These are phyloP conservation scores for Inonotus obliquus DNA, from an alignment of 1,284 basidiomycete genomes.

Conservation along the genomic window DNA sequence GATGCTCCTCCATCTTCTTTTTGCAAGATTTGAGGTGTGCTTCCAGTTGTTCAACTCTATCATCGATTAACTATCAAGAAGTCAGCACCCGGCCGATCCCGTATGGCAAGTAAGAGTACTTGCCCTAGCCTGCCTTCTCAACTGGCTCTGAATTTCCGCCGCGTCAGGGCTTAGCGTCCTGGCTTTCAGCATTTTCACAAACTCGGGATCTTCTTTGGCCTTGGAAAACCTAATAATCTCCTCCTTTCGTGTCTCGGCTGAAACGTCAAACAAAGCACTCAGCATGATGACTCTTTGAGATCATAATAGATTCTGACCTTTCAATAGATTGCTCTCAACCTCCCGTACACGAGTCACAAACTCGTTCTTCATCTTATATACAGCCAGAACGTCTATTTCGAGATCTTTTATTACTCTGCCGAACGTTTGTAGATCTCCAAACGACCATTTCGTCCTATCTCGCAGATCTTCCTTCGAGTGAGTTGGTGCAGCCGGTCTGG, in stretches of 20 bases:
- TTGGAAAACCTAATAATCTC: constrained; percentile 72
- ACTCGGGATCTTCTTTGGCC: constrained; percentile 72
- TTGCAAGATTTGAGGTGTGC: constrained; percentile 66
- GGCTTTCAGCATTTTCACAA: constrained; percentile 74
- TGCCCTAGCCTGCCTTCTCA: constrained; percentile 68
- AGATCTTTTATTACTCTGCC: constrained; percentile 43
- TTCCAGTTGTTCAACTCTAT: constrained; percentile 75
- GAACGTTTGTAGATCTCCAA: constrained; percentile 49
- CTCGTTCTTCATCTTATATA: constrained; percentile 41
- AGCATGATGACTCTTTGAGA: background rate
- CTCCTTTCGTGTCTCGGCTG: constrained; percentile 70
- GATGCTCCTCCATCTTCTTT: constrained; percentile 60
- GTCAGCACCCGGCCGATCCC: constrained; percentile 11
- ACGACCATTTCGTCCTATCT: constrained; percentile 46
- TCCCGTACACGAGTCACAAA: constrained; percentile 44
- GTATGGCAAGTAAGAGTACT: constrained; percentile 23
- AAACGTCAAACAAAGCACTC: background rate
- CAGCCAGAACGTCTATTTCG: constrained; percentile 45
- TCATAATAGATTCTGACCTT: constrained; percentile 41
- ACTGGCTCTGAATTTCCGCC: constrained; percentile 73
- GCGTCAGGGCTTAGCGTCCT: constrained; percentile 86
- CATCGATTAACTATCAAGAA: constrained; percentile 50
- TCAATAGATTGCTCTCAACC: constrained; percentile 59
- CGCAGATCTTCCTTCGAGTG: constrained; percentile 42
- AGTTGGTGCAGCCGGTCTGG: constrained; percentile 33